Evolutionary conservation across 495 filamentous ascomycete species (phyloP).

Genomic region (Penicillium malachiteum): DNA sequence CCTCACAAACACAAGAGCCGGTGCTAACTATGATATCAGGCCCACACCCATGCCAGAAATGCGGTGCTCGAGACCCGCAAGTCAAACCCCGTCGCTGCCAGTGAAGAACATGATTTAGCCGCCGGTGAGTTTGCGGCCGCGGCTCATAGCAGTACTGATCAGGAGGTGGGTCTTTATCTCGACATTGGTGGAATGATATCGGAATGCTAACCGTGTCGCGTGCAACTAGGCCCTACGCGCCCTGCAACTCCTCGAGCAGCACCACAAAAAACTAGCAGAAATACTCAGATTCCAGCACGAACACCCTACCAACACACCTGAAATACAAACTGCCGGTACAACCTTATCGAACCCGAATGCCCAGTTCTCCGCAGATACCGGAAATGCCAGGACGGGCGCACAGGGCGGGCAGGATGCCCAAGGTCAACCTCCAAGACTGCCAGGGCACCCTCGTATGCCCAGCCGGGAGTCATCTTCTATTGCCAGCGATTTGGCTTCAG

Average conservation of each 20-base stretch:
- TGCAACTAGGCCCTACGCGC: constrained; percentile 71
- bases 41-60: constrained; percentile 81
- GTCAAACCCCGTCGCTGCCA: constrained; percentile 73
- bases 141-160: constrained; percentile 68
- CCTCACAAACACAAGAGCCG: neutral
- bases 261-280: constrained; percentile 77
- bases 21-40: constrained; percentile 48
- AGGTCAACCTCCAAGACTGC: constrained; percentile 35
- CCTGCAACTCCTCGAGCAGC: constrained; percentile 77
- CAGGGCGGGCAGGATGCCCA: constrained; percentile 30
- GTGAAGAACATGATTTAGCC: constrained; percentile 83
- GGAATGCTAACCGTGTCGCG: neutral
- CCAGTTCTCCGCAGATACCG: constrained; percentile 23
- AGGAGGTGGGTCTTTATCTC: constrained; percentile 53
- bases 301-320: constrained; percentile 39
- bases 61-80: constrained; percentile 77
- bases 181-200: neutral
- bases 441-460: constrained; percentile 48
- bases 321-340: constrained; percentile 11
- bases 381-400: constrained; percentile 24
- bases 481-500: constrained; percentile 86
- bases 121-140: constrained; percentile 88
- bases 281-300: constrained; percentile 71
- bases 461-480: constrained; percentile 79
- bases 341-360: constrained; percentile 5